phyloP scores from a whole-genome alignment of 2,329 filamentous ascomycete genomes.

The Tolypocladium pustulatum region DNA sequence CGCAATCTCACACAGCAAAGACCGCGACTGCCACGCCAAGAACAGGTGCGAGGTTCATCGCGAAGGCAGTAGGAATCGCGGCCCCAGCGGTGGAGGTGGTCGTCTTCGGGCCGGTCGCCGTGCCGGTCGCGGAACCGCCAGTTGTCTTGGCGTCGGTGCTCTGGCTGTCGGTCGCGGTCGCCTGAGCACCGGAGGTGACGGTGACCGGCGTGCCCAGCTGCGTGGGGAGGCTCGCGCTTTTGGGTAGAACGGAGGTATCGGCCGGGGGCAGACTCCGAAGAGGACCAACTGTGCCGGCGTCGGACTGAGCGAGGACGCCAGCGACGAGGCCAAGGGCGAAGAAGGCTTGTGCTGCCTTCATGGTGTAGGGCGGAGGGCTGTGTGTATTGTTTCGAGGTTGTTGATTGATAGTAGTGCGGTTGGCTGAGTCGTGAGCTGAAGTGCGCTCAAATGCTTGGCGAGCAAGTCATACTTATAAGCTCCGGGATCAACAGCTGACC shows the following conservation, averaged over 20 bases:
- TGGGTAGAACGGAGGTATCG: neutral
- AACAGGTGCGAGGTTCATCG: neutral
- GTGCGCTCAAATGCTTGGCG: neutral
- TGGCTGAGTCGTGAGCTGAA: neutral
- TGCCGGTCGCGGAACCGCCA: neutral
- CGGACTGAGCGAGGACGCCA: neutral
- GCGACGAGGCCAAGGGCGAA: neutral
- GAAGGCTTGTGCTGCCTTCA: neutral
- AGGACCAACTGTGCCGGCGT: neutral
- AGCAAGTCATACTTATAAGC: neutral
- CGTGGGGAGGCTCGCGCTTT: neutral
- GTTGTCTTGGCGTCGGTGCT: neutral
- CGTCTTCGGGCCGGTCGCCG: neutral
- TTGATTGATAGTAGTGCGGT: neutral
- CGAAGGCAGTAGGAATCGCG: neutral
- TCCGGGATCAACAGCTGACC: neutral
- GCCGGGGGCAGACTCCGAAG: neutral
- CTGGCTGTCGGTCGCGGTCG: neutral
- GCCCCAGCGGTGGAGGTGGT: neutral
- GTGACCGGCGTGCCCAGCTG: neutral
- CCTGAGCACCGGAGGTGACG: neutral
- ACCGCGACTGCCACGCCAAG: neutral
- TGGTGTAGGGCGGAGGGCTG: neutral
- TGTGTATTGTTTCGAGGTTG: neutral
- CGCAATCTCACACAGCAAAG: neutral